phyloP scores from a whole-genome alignment of 148 eudicot genomes.

The Chenopodium album region DNA sequence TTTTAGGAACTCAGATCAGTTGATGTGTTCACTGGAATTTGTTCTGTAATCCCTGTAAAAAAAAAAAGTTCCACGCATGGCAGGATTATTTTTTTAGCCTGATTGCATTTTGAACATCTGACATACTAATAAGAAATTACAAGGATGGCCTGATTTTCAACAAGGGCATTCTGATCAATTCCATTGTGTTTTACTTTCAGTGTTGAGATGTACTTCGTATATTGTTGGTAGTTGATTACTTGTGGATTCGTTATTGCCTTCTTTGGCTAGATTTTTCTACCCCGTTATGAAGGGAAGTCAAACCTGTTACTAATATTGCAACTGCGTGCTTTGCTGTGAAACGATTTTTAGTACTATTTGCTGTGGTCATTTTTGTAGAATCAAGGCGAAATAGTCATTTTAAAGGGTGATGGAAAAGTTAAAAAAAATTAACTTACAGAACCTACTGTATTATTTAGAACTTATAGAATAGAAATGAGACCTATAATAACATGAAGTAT shows the following conservation, averaged over 20 bases:
- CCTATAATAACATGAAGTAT: not conserved
- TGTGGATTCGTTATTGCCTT: too few species aligned
- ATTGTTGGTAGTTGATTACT: not conserved
- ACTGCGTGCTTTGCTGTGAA: not conserved
- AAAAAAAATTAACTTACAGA: not conserved
- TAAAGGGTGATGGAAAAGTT: not conserved
- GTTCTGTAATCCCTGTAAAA: constrained; percentile 27
- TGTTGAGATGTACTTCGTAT: not conserved
- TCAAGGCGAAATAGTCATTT: too few species aligned
- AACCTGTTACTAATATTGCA: not conserved
- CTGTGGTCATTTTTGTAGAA: not conserved
- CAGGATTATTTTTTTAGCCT: constrained; percentile 1
- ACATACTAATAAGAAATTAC: constrained; percentile 15
- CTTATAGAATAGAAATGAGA: not conserved
- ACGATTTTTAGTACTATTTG: not conserved
- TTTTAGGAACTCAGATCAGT: constrained; percentile 3
- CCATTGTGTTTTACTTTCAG: not conserved
- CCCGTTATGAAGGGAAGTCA: not conserved
- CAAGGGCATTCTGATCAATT: not conserved
- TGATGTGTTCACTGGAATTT: constrained; percentile 15
- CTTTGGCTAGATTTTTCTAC: not conserved
- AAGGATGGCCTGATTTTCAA: not conserved
- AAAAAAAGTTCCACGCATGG: not conserved
- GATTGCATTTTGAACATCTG: constrained; percentile 19
- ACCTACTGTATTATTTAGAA: not conserved